Conservation (phyloP, 2,329 filamentous ascomycete species). For the Piedraia hortae region DNA sequence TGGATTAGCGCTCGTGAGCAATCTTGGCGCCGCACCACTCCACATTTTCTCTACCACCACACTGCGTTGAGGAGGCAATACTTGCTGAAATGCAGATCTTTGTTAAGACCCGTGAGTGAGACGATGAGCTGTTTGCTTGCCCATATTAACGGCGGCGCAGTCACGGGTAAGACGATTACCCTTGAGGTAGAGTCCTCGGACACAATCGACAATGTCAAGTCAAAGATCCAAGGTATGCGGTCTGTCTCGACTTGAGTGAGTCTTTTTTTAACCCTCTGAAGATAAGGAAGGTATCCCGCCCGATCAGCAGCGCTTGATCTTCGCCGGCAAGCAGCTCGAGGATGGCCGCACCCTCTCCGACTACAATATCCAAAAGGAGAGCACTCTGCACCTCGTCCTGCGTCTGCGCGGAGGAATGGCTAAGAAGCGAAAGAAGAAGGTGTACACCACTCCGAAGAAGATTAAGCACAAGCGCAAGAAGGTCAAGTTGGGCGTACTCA, state of each 20-base stretch:
- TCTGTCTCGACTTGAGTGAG: slow-evolving; percentile 6
- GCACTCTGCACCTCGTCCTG: slow-evolving; percentile 89
- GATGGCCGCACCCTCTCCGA: slow-evolving; percentile 95
- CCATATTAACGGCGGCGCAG: slow-evolving; percentile 3
- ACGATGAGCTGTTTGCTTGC: background rate
- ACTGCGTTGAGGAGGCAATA: slow-evolving; percentile 1
- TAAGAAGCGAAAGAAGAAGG: slow-evolving; percentile 99
- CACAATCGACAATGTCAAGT: slow-evolving; percentile 99
- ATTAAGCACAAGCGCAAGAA: slow-evolving; percentile 99
- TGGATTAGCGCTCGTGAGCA: no score
- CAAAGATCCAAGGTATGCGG: slow-evolving; percentile 48
- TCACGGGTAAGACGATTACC: slow-evolving; percentile 99
- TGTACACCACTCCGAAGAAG: slow-evolving; percentile 99
- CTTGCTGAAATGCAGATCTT: slow-evolving; percentile 56
- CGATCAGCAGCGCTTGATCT: slow-evolving; percentile 98
- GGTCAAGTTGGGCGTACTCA: slow-evolving; percentile 99
- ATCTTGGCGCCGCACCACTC: no score
- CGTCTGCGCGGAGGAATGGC: slow-evolving; percentile 82
- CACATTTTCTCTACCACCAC: background rate
- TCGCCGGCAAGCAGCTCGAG: slow-evolving; percentile 99
- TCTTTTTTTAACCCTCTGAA: slow-evolving; percentile 18
- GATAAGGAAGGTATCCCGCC: slow-evolving; percentile 99
- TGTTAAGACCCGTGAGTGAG: slow-evolving; percentile 65
- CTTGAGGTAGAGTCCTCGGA: slow-evolving; percentile 99
- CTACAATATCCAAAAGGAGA: slow-evolving; percentile 99